These are phyloP conservation scores for Botrytis deweyae DNA, from an alignment of 2,329 filamentous ascomycete species.

Conservation along the genomic window DNA sequence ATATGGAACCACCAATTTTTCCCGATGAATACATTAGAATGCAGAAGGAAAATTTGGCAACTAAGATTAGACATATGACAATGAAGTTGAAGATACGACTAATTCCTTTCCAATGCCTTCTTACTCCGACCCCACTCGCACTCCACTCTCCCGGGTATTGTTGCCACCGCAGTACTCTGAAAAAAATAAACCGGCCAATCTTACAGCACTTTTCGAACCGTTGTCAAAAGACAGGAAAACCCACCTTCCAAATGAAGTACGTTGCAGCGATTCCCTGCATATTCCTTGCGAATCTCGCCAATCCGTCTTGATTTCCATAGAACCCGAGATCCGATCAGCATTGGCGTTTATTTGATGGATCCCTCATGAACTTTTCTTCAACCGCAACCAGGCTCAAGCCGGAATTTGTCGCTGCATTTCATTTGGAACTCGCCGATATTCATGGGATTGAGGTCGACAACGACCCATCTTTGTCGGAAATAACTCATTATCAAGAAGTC, in stretches of 20 bases:
- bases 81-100: neutral
- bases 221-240: neutral
- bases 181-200: neutral
- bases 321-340: neutral
- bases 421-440: neutral
- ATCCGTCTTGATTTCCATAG: neutral
- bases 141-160: neutral
- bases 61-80: neutral
- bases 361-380: neutral
- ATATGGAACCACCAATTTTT: neutral
- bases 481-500: neutral
- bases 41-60: neutral
- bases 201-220: neutral
- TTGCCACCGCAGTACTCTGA: neutral
- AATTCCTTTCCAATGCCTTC: neutral
- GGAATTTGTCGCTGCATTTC: neutral
- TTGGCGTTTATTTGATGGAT: neutral
- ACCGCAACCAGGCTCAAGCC: neutral
- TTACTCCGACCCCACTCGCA: neutral
- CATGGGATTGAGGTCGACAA: neutral
- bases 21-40: neutral
- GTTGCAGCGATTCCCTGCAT: neutral
- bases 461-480: neutral
- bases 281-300: neutral
- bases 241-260: conserved; percentile 2